Evolutionary conservation across 495 filamentous ascomycete species (phyloP).

Genomic region (Aspergillus baeticus): DNA sequence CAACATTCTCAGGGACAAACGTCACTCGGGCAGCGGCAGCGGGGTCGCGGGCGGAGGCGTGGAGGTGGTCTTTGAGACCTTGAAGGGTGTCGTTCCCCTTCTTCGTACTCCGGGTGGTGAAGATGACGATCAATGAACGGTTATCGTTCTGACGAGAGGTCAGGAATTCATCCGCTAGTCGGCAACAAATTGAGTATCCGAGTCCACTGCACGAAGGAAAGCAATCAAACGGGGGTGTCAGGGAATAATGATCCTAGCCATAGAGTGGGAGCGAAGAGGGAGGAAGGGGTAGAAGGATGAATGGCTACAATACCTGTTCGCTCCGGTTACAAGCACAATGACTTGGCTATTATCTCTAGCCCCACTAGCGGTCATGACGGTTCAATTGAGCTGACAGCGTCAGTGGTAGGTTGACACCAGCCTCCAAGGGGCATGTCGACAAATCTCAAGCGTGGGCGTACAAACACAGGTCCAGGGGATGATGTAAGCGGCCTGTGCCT

Average conservation of each 20-base stretch:
- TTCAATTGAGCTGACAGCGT: conserved; percentile 1
- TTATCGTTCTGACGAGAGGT: conserved; percentile 53
- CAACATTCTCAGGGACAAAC: conserved; percentile 51
- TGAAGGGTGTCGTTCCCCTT: conserved; percentile 44
- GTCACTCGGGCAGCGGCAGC: conserved; percentile 36
- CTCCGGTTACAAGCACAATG: conserved; percentile 50
- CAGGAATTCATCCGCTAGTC: conserved; percentile 91
- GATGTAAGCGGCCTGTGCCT: conserved; percentile 5
- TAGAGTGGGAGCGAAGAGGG: not conserved
- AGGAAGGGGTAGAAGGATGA: not conserved
- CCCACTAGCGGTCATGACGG: not conserved
- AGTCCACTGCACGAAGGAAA: conserved; percentile 64
- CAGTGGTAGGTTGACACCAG: not conserved
- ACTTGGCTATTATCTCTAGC: conserved; percentile 9
- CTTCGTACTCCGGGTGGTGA: conserved; percentile 50
- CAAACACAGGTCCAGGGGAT: too few relatives aligned
- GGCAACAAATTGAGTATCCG: conserved; percentile 80
- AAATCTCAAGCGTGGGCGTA: not conserved
- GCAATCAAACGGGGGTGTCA: conserved; percentile 9
- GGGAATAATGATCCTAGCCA: not conserved
- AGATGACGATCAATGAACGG: conserved; percentile 54
- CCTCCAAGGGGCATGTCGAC: too few relatives aligned
- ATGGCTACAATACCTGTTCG: conserved; percentile 41
- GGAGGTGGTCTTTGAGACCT: conserved; percentile 40
- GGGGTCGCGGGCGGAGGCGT: conserved; percentile 19